phyloP scores from a whole-genome alignment of 768 basidiomycete genomes.

The Termitomyces sp. region DNA sequence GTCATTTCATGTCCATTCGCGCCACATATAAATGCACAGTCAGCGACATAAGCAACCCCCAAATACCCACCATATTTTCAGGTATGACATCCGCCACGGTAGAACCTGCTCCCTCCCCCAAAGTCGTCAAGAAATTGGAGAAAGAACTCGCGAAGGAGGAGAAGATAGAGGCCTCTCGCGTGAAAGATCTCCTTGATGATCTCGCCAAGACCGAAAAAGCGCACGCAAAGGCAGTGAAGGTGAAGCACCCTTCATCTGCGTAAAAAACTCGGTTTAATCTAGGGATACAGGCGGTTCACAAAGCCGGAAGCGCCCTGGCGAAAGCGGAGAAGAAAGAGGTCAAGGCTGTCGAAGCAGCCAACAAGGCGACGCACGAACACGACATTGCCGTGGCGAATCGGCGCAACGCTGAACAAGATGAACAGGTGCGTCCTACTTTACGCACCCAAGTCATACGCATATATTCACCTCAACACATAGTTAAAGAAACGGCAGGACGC shows the following conservation, averaged over 20 bases:
- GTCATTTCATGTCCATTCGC: background rate
- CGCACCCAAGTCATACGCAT: background rate
- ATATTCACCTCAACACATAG: background rate
- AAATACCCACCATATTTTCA: too few relatives aligned
- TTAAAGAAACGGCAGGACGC: conserved; percentile 8
- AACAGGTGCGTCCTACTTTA: conserved; percentile 28
- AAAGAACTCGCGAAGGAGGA: conserved; percentile 12
- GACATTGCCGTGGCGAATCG: conserved; percentile 42
- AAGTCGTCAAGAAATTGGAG: conserved; percentile 9
- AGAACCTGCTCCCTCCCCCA: background rate
- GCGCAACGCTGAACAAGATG: conserved; percentile 38
- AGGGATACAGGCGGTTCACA: conserved; percentile 6
- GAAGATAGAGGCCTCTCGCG: conserved; percentile 10
- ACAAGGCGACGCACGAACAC: conserved; percentile 50
- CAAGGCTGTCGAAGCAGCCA: conserved; percentile 43
- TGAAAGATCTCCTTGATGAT: conserved; percentile 11
- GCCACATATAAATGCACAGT: background rate
- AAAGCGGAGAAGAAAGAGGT: conserved; percentile 51
- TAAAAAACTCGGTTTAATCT: background rate
- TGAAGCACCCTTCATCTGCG: background rate
- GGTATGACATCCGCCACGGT: background rate
- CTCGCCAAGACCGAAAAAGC: conserved; percentile 11
- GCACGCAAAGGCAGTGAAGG: conserved; percentile 9
- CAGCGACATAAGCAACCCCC: background rate
- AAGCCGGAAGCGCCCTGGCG: conserved; percentile 7